These are phyloP conservation scores for Rhododendron griersonianum DNA, from an alignment of 148 eudicot species.

Conservation along the genomic window DNA sequence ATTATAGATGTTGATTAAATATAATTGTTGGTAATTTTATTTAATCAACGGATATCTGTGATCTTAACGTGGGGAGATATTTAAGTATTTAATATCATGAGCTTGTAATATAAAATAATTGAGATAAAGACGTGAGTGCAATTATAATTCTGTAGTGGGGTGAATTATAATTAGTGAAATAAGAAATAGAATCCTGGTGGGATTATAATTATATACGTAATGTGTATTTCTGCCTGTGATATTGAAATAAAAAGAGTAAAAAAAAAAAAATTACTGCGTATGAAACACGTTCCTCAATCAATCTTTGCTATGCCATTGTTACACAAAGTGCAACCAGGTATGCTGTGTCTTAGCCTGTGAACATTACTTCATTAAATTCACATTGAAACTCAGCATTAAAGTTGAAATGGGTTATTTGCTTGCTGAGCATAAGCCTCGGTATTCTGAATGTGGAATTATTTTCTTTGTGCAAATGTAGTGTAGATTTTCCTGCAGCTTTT, in stretches of 20 bases:
- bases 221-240: not conserved
- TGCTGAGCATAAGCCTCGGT: not conserved
- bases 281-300: not conserved
- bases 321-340: not conserved
- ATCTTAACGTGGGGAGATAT: too few relatives aligned
- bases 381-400: not conserved
- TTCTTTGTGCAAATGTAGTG: constrained; percentile 44
- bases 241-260: not conserved
- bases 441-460: constrained; percentile 15
- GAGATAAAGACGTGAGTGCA: too few relatives aligned
- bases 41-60: too few relatives aligned
- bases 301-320: not conserved
- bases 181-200: too few relatives aligned
- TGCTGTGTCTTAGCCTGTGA: not conserved
- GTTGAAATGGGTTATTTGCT: not conserved
- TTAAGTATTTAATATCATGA: too few relatives aligned
- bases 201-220: too few relatives aligned
- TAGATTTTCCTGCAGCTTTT: constrained; percentile 81
- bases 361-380: not conserved
- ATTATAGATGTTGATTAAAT: too few relatives aligned
- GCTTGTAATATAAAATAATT: too few relatives aligned
- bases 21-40: too few relatives aligned
- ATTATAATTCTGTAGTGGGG: too few relatives aligned
- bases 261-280: not conserved
- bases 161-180: too few relatives aligned